phyloP scores from a whole-genome alignment of 1,139 yeast species.

The Geotrichum australiense region DNA sequence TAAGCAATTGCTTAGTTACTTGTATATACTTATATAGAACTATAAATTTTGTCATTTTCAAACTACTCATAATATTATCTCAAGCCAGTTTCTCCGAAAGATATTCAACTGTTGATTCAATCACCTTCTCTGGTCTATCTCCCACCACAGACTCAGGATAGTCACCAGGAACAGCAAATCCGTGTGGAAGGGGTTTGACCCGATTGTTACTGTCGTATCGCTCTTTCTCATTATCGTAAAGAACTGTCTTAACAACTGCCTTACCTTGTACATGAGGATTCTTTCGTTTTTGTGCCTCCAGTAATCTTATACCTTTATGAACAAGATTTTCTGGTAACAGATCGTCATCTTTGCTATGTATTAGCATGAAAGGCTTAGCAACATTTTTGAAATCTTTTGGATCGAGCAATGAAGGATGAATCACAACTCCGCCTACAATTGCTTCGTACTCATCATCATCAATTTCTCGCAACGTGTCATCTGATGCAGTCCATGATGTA shows the following conservation, averaged over 20 bases:
- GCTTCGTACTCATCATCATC: conserved; percentile 25
- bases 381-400: conserved; percentile 29
- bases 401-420: conserved; percentile 36
- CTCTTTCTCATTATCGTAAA: conserved; percentile 21
- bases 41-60: neutral
- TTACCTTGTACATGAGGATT: conserved; percentile 11
- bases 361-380: conserved; percentile 31
- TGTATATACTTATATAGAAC: neutral
- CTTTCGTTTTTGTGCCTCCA: conserved; percentile 20
- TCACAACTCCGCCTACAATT: conserved; percentile 32
- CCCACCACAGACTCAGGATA: conserved; percentile 30
- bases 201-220: conserved; percentile 15
- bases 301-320: conserved; percentile 23
- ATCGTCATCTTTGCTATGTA: conserved; percentile 31
- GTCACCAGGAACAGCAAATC: conserved; percentile 39
- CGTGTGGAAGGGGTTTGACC: conserved; percentile 35
- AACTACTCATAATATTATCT: neutral
- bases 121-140: conserved; percentile 30
- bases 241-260: conserved; percentile 24
- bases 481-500: conserved; percentile 15
- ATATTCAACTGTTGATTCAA: conserved; percentile 26
- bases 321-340: conserved; percentile 27
- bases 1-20: no score
- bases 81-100: neutral
- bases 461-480: conserved; percentile 24